These are phyloP conservation scores for Trametes gibbosa DNA, from an alignment of 768 basidiomycete genomes.

Conservation along the genomic window DNA sequence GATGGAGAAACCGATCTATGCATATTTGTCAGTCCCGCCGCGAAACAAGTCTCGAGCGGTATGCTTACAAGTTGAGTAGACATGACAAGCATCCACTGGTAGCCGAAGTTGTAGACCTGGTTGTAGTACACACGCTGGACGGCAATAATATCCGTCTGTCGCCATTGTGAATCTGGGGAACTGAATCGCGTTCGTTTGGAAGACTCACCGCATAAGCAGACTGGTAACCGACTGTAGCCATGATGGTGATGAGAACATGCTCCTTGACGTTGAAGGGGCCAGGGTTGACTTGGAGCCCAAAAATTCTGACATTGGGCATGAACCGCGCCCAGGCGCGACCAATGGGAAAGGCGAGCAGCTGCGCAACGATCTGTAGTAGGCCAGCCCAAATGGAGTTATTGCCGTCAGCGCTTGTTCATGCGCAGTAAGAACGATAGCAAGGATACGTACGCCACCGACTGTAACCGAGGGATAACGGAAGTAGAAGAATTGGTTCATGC, in stretches of 20 bases:
- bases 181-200: neutral
- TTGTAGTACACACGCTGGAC: slow-evolving; percentile 47
- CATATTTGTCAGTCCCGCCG: neutral
- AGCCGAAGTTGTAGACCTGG: slow-evolving; percentile 36
- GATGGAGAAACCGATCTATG: slow-evolving; percentile 39
- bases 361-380: slow-evolving; percentile 50
- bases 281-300: slow-evolving; percentile 55
- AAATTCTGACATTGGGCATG: slow-evolving; percentile 50
- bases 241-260: slow-evolving; percentile 51
- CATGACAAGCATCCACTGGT: slow-evolving; percentile 41
- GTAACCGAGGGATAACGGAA: slow-evolving; percentile 57
- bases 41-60: too few relatives aligned
- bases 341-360: slow-evolving; percentile 65
- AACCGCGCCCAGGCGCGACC: slow-evolving; percentile 57
- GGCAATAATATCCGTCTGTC: slow-evolving; percentile 42
- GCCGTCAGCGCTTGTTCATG: slow-evolving; percentile 7
- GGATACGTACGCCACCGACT: slow-evolving; percentile 27
- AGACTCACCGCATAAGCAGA: slow-evolving; percentile 33
- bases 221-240: slow-evolving; percentile 36
- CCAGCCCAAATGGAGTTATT: neutral
- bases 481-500: slow-evolving; percentile 78
- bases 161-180: neutral
- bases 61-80: slow-evolving; percentile 32
- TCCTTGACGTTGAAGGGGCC: slow-evolving; percentile 78
- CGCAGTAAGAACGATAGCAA: neutral